phyloP scores from a whole-genome alignment of 2,329 filamentous ascomycete genomes.

The Claviceps pazoutovae region DNA sequence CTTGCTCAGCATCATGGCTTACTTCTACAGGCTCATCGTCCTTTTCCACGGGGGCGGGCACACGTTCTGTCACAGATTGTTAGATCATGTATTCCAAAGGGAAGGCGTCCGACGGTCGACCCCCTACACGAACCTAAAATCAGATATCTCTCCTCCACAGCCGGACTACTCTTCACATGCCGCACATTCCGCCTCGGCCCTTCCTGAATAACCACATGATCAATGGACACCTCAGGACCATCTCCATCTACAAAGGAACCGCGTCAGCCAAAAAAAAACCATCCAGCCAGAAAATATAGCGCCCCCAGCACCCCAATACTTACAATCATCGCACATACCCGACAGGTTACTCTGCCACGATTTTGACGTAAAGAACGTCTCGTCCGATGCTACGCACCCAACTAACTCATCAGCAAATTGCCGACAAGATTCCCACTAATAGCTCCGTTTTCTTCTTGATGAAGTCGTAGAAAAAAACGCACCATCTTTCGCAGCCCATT shows the following conservation, averaged over 20 bases:
- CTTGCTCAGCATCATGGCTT: not conserved
- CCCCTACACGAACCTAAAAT: not conserved
- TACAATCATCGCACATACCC: not conserved
- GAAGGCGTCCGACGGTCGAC: no score
- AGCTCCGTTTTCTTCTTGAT: no score
- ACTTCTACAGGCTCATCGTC: not conserved
- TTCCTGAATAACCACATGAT: conserved; percentile 1
- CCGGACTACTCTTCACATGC: not conserved
- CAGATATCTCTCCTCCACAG: not conserved
- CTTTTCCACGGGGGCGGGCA: not conserved
- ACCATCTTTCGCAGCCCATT: not conserved
- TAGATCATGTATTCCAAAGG: not conserved
- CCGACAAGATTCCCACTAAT: no score
- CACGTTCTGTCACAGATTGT: not conserved
- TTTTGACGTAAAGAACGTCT: not conserved
- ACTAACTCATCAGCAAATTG: not conserved
- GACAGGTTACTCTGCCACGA: not conserved
- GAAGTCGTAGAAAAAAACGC: not conserved
- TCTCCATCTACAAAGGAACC: not conserved
- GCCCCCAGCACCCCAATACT: no score
- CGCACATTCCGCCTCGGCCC: conserved; percentile 1
- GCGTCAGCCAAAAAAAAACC: no score
- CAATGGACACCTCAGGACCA: not conserved
- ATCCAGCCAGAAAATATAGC: no score
- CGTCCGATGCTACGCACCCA: not conserved